phyloP scores from a whole-genome alignment of 495 filamentous ascomycete species.

The Annulohypoxylon stygium region DNA sequence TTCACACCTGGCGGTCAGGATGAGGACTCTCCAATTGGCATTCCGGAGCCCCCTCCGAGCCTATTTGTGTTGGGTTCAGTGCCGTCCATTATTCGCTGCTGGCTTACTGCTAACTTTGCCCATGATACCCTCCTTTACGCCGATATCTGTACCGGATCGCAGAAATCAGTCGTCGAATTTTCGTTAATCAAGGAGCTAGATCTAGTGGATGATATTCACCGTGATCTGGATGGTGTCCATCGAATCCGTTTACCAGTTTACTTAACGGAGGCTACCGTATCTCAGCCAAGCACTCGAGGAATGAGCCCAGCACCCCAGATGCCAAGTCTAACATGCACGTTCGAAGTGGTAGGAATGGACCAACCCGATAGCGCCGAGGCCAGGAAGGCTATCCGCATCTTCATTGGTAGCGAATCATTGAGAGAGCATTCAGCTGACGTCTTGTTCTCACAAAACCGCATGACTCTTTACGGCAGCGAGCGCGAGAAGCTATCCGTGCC shows the following conservation, averaged over 20 bases:
- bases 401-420: slow-evolving; percentile 89
- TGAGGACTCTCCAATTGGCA: slow-evolving; percentile 72
- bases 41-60: slow-evolving; percentile 81
- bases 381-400: slow-evolving; percentile 76
- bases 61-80: slow-evolving; percentile 86
- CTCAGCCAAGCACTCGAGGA: slow-evolving; percentile 77
- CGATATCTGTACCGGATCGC: slow-evolving; percentile 91
- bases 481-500: slow-evolving; percentile 91
- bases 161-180: slow-evolving; percentile 81
- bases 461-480: slow-evolving; percentile 88
- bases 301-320: slow-evolving; percentile 82
- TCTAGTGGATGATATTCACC: slow-evolving; percentile 73
- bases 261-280: slow-evolving; percentile 89
- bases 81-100: slow-evolving; percentile 94
- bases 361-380: slow-evolving; percentile 58
- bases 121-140: slow-evolving; percentile 90
- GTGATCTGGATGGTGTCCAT: slow-evolving; percentile 70
- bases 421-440: slow-evolving; percentile 91
- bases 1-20: slow-evolving; percentile 73
- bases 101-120: slow-evolving; percentile 88
- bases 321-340: slow-evolving; percentile 80
- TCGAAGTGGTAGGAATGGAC: slow-evolving; percentile 74
- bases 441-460: slow-evolving; percentile 88
- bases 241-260: slow-evolving; percentile 84
- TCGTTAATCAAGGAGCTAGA: slow-evolving; percentile 79